Percentiles rank a stretch among this genome's conserved stretches.
phyloP scores from a whole-genome alignment of 768 basidiomycete species.

The Termitomyces sp. region DNA sequence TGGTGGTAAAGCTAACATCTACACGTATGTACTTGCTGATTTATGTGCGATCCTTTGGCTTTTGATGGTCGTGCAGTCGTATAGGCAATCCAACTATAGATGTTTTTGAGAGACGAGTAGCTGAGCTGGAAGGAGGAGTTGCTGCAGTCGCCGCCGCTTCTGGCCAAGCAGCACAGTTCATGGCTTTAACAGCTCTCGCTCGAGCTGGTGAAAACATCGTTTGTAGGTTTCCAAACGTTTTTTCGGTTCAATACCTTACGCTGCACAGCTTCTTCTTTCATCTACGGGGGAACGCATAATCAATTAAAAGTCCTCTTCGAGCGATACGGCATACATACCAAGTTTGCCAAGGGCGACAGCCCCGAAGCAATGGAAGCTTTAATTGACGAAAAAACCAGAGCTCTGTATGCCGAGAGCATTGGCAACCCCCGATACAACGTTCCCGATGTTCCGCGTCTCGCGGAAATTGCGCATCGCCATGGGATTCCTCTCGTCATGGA shows the following conservation, averaged over 20 bases:
- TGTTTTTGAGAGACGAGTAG: slow-evolving; percentile 61
- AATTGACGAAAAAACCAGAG: slow-evolving; percentile 58
- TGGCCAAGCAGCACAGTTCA: slow-evolving; percentile 59
- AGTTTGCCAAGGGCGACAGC: slow-evolving; percentile 45
- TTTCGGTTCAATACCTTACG: neutral
- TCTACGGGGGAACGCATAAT: slow-evolving; percentile 38
- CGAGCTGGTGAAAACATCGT: slow-evolving; percentile 61
- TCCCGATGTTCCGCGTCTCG: slow-evolving; percentile 45
- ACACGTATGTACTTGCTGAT: neutral
- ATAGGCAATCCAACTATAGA: slow-evolving; percentile 26
- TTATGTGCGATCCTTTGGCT: neutral
- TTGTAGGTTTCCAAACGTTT: slow-evolving; percentile 33
- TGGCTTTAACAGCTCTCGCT: slow-evolving; percentile 51
- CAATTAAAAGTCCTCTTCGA: slow-evolving; percentile 53
- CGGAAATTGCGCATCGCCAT: slow-evolving; percentile 58
- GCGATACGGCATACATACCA: slow-evolving; percentile 43
- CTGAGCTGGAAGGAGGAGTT: slow-evolving; percentile 58
- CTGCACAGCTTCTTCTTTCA: slow-evolving; percentile 3
- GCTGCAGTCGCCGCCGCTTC: slow-evolving; percentile 56
- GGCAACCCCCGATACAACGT: slow-evolving; percentile 59
- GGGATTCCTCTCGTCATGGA: slow-evolving; percentile 60
- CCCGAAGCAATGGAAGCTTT: slow-evolving; percentile 42
- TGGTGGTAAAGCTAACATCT: slow-evolving; percentile 11
- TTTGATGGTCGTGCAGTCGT: neutral
- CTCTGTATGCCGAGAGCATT: slow-evolving; percentile 53